A percentile compares a stretch with the other conserved stretches of the same genome.
These are phyloP conservation scores for Nigrograna mackinnonii DNA, from an alignment of 2,329 filamentous ascomycete genomes.

Conservation along the genomic window DNA sequence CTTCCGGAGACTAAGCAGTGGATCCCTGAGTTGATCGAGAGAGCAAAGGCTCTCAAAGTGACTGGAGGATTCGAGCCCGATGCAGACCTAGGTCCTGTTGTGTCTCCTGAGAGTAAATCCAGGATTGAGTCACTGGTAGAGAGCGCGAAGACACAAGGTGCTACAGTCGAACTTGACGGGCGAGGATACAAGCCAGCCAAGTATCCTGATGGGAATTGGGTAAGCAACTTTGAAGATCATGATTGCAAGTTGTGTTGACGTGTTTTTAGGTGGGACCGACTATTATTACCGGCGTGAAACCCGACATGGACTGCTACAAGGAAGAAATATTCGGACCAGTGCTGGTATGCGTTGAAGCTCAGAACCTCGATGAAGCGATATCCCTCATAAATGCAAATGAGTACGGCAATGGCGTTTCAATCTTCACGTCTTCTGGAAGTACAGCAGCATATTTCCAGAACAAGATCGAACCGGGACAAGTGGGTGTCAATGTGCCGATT, in stretches of 20 bases:
- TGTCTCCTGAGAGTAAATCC: constrained; percentile 76
- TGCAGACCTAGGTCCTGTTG: constrained; percentile 82
- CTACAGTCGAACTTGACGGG: constrained; percentile 80
- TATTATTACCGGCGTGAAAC: constrained; percentile 79
- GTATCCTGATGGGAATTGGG: constrained; percentile 82
- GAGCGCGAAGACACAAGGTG: constrained; percentile 78
- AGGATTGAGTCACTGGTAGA: constrained; percentile 77
- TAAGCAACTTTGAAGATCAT: no score
- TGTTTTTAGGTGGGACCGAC: no score
- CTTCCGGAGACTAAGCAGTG: constrained; percentile 85
- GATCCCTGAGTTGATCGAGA: constrained; percentile 76
- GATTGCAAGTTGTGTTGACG: no score
- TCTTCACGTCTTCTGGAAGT: constrained; percentile 79
- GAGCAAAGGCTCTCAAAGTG: constrained; percentile 72
- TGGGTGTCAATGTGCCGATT: constrained; percentile 84
- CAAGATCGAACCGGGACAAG: constrained; percentile 82
- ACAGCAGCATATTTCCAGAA: constrained; percentile 79
- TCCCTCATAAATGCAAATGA: constrained; percentile 83
- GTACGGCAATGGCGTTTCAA: constrained; percentile 84
- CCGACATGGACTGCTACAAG: constrained; percentile 80
- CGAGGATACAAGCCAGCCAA: constrained; percentile 77
- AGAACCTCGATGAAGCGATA: constrained; percentile 78
- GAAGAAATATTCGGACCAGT: constrained; percentile 89
- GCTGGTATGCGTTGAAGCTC: constrained; percentile 77
- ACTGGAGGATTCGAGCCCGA: constrained; percentile 82